Conservation (phyloP, 2,329 filamentous ascomycete species). For the Talaromyces sp. region DNA sequence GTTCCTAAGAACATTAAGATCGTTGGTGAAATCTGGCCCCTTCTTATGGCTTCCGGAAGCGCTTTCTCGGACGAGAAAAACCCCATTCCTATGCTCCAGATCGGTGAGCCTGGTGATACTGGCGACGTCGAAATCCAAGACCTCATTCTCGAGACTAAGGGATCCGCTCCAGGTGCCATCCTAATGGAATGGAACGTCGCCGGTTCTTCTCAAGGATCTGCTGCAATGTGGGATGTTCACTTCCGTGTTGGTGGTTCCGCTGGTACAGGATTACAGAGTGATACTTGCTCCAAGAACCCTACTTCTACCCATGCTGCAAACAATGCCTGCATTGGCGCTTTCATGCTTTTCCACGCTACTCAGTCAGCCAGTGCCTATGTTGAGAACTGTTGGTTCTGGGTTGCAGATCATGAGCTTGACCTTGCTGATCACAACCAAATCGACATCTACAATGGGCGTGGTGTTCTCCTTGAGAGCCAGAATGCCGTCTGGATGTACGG, state of each 20-base stretch:
- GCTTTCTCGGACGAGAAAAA: constrained; percentile 72
- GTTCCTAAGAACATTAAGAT: constrained; percentile 76
- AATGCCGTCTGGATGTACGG: constrained; percentile 82
- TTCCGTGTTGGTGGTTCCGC: constrained; percentile 85
- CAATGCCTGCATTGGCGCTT: constrained; percentile 69
- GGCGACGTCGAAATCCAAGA: constrained; percentile 86
- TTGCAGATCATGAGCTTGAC: constrained; percentile 87
- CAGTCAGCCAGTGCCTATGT: constrained; percentile 66
- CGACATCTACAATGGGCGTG: constrained; percentile 82
- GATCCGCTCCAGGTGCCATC: constrained; percentile 81
- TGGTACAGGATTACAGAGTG: constrained; percentile 77
- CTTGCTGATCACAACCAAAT: constrained; percentile 64
- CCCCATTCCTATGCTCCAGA: constrained; percentile 79
- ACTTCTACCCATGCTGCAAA: constrained; percentile 59
- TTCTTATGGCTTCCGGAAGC: constrained; percentile 77
- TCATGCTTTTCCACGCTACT: constrained; percentile 61
- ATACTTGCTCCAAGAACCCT: constrained; percentile 76
- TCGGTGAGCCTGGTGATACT: constrained; percentile 73
- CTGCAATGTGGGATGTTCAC: constrained; percentile 93
- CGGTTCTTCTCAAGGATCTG: constrained; percentile 61
- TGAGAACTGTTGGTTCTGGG: constrained; percentile 90
- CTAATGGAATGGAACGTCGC: constrained; percentile 89
- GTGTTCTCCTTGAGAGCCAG: constrained; percentile 74
- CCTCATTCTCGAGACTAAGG: constrained; percentile 78
- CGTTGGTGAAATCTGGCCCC: constrained; percentile 85